Conservation (phyloP, 768 basidiomycete genomes). For the Amanita muscaria region DNA sequence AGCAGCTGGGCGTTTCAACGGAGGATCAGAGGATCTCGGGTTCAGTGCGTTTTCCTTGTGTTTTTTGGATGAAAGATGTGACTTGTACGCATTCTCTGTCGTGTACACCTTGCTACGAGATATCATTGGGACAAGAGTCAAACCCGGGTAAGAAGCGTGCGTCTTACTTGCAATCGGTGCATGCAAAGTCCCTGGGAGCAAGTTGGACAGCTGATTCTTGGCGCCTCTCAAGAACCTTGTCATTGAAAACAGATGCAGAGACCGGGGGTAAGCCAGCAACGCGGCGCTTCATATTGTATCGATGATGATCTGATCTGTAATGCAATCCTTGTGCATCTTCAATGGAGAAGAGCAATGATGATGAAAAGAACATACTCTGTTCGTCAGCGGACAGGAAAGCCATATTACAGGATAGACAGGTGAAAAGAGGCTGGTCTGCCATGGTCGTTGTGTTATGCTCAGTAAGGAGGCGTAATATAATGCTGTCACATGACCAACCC, state of each 20-base stretch:
- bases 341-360: neutral
- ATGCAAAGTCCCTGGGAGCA: conserved; percentile 50
- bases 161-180: conserved; percentile 79
- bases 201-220: conserved; percentile 66
- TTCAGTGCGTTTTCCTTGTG: conserved; percentile 74
- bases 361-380: conserved; percentile 51
- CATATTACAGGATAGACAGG: conserved; percentile 87
- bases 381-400: conserved; percentile 77
- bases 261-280: conserved; percentile 88
- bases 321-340: conserved; percentile 50
- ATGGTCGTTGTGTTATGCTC: conserved; percentile 27
- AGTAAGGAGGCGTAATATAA: conserved; percentile 31
- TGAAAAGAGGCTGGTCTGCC: conserved; percentile 45
- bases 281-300: conserved; percentile 97
- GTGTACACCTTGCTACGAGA: conserved; percentile 73
- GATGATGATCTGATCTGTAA: conserved; percentile 90
- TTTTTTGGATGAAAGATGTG: conserved; percentile 83
- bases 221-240: conserved; percentile 77
- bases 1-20: too few relatives aligned
- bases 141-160: conserved; percentile 3
- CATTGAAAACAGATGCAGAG: conserved; percentile 66
- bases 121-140: neutral
- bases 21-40: neutral
- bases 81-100: conserved; percentile 80
- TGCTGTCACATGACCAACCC: conserved; percentile 21